phyloP scores from a whole-genome alignment of 495 filamentous ascomycete species.

The Xylaria sp. region DNA sequence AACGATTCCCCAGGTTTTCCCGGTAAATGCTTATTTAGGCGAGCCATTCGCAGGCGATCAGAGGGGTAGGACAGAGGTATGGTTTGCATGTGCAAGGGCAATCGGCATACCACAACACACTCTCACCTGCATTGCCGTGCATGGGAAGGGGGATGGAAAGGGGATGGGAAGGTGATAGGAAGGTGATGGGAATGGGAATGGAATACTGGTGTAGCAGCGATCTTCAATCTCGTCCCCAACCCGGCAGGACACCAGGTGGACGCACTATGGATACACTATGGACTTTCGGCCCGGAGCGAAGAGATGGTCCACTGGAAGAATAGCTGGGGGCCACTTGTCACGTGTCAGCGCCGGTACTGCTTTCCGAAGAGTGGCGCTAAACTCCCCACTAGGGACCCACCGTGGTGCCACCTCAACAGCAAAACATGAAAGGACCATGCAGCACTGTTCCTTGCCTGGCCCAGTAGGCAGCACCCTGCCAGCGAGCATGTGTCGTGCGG shows the following conservation, averaged over 20 bases:
- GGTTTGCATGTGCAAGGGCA: constrained; percentile 40
- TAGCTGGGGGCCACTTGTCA: constrained; percentile 25
- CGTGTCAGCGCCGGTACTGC: constrained; percentile 30
- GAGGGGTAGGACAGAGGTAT: constrained; percentile 25
- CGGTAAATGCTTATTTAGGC: constrained; percentile 23
- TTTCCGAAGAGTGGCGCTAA: constrained; percentile 38
- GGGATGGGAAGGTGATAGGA: neutral
- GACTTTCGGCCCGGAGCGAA: constrained; percentile 40
- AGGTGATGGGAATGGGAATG: neutral
- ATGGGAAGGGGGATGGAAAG: constrained; percentile 6
- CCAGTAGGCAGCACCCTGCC: constrained; percentile 8
- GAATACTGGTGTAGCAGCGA: neutral
- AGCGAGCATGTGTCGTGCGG: constrained; percentile 25
- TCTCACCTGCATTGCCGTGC: constrained; percentile 22
- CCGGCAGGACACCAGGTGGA: constrained; percentile 6
- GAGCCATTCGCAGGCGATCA: constrained; percentile 19
- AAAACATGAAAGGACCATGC: constrained; percentile 25
- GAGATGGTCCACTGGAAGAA: constrained; percentile 11
- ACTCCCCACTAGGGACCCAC: constrained; percentile 8
- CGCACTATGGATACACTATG: constrained; percentile 35
- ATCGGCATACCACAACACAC: constrained; percentile 14
- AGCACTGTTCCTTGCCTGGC: constrained; percentile 24
- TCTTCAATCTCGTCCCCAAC: constrained; percentile 11
- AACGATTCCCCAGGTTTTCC: constrained; percentile 24
- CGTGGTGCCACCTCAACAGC: constrained; percentile 4